Conservation (phyloP, 768 basidiomycete genomes). For the Russula foetens region DNA sequence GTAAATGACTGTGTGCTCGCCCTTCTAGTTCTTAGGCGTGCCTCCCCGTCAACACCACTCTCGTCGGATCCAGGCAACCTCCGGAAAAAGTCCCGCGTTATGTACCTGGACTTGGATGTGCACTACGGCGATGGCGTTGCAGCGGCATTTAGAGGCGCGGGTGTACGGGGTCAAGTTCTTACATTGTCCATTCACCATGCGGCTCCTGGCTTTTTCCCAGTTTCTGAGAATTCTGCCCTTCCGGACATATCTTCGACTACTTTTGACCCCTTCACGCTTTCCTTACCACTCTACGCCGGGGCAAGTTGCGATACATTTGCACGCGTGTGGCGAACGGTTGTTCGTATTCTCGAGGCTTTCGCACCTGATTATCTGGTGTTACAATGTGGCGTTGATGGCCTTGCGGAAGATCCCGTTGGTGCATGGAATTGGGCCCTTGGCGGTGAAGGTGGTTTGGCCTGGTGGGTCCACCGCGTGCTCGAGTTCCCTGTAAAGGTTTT, state of each 20-base stretch:
- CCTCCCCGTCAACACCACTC: conserved; percentile 15
- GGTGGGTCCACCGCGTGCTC: conserved; percentile 50
- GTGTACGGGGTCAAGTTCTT: conserved; percentile 27
- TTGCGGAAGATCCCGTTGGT: conserved; percentile 76
- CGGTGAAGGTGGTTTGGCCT: conserved; percentile 50
- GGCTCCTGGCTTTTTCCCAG: conserved; percentile 78
- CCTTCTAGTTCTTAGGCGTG: conserved; percentile 58
- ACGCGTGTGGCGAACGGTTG: conserved; percentile 55
- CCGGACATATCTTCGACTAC: conserved; percentile 30
- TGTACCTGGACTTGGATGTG: conserved; percentile 91
- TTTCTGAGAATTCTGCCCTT: conserved; percentile 42
- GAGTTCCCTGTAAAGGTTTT: conserved; percentile 52
- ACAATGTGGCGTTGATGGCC: conserved; percentile 82
- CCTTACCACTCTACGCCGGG: conserved; percentile 69
- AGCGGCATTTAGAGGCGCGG: conserved; percentile 50
- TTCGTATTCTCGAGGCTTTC: conserved; percentile 51
- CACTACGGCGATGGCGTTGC: conserved; percentile 90
- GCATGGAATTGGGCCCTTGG: conserved; percentile 66
- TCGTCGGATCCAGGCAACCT: background rate
- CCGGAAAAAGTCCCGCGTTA: conserved; percentile 46
- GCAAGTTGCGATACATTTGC: conserved; percentile 56
- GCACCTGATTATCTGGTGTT: conserved; percentile 71
- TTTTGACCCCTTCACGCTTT: conserved; percentile 64
- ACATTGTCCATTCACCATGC: conserved; percentile 84
- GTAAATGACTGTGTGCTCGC: conserved; percentile 84